phyloP scores from a whole-genome alignment of 345 rosid genomes.

The Syzygium aqueum region DNA sequence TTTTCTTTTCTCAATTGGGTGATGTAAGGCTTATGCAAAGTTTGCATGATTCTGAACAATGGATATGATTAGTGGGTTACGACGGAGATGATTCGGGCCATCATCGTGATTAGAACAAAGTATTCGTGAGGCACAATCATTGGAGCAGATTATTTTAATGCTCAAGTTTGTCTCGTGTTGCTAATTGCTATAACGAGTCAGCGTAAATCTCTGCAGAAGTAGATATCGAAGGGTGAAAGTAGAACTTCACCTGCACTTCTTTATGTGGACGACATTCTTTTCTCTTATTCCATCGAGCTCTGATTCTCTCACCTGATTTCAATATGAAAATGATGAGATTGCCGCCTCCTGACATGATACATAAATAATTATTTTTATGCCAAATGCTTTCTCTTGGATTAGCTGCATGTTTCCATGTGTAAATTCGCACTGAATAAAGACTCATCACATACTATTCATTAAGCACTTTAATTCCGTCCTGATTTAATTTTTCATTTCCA shows the following conservation, averaged over 20 bases:
- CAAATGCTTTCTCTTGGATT: not conserved
- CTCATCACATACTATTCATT: not conserved
- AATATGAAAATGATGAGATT: not conserved
- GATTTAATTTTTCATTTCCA: not conserved
- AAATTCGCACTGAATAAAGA: not conserved
- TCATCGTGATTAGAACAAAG: slow-evolving; percentile 16
- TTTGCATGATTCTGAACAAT: slow-evolving; percentile 2
- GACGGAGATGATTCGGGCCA: slow-evolving; percentile 4
- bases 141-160: slow-evolving; percentile 11
- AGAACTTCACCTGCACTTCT: slow-evolving; percentile 74
- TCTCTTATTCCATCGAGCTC: slow-evolving; percentile 68
- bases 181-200: not conserved
- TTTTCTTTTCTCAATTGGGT: not conserved
- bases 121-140: slow-evolving; percentile 22
- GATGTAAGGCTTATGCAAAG: slow-evolving; percentile 13
- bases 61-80: slow-evolving; percentile 9
- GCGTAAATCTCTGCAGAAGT: not conserved
- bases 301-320: slow-evolving; percentile 58
- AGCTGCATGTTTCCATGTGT: not conserved
- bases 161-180: slow-evolving; percentile 2
- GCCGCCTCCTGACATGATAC: not conserved
- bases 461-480: not conserved
- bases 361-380: not conserved
- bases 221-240: not conserved
- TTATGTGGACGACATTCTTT: slow-evolving; percentile 72